These are phyloP conservation scores for Amanita muscaria DNA, from an alignment of 768 basidiomycete species.

Conservation along the genomic window DNA sequence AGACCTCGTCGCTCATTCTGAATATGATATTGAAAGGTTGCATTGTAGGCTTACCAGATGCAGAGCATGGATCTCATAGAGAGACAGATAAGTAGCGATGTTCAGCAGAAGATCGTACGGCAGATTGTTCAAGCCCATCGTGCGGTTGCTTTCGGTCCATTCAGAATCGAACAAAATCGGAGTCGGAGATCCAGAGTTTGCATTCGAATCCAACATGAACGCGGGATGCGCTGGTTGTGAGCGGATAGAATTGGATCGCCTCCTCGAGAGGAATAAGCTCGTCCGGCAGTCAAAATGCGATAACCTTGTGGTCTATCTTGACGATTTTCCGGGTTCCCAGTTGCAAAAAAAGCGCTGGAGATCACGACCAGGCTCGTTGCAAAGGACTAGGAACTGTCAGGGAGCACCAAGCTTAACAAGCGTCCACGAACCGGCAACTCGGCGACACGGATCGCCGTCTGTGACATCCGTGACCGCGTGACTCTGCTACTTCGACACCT, in stretches of 20 bases:
- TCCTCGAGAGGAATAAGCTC: no score
- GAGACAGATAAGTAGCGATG: conserved; percentile 53
- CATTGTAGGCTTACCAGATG: conserved; percentile 42
- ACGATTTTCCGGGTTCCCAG: no score
- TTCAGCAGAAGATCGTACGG: conserved; percentile 68
- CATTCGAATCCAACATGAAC: conserved; percentile 4
- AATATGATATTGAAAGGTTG: neutral
- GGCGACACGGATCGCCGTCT: no score
- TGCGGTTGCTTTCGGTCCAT: conserved; percentile 11
- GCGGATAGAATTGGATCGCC: neutral
- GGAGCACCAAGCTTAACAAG: no score
- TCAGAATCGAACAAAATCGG: neutral
- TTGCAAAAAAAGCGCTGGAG: no score
- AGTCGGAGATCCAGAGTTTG: neutral
- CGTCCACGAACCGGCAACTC: no score
- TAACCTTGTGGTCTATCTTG: no score
- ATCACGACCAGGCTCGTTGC: no score
- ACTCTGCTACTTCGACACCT: no score
- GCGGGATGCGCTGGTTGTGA: conserved; percentile 1
- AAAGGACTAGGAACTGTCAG: no score
- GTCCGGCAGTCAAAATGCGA: no score
- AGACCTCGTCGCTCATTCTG: conserved; percentile 2
- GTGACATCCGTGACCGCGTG: no score
- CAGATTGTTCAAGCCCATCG: conserved; percentile 32
- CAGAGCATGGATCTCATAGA: conserved; percentile 50